Evolutionary conservation across 495 filamentous ascomycete genomes (phyloP), one percentile per base, ranked within the genome.

Genomic region (Ramalina peruviana): DNA sequence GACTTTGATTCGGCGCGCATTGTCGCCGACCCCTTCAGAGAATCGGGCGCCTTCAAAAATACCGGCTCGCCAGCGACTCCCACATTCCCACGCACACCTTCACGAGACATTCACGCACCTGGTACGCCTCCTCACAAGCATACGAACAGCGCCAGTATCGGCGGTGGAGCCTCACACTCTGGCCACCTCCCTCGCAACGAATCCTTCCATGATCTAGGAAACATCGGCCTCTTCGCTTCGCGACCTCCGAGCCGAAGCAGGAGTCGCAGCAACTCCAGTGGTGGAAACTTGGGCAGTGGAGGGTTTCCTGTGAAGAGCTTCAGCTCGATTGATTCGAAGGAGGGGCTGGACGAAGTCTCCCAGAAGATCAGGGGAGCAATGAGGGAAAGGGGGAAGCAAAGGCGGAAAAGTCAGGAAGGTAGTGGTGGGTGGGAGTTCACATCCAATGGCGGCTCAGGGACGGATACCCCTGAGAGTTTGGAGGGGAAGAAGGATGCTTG

Each of bases 1-100:
- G 92, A 99, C 66, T 99, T 97, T 62, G 86, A 96, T 58, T 71
- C 83, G 5, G 74, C 76, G 0, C 83, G 92, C 16, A 81, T 97
- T 49, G 72, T 98, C 26, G 72, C 76, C 1, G 78, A 79, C 57
- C 73, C 77, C 2, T 75, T 78, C 63, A 65, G 68, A 15, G 67
- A 72, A 21, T 48, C 30, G 6, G 63, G 65, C 55, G 56, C 59
- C 39, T 62, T 48, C 56, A 60, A 52, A 16, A 50, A 57, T 17
- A 44, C 48, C 15, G 21, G 21, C n/a, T 47, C 49, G 1, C 50
- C 58, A n/a, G 45, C 38, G 13, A 46, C 37, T 30, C 49, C 53
- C 20, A 16, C 45, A 3, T 23, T 36, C 30, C 52, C 55, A 13
- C 58, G 54, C 13, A 48, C 38, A 43, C 52, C 48, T 50, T 49